Conservation (phyloP, 1,284 basidiomycete species). For the Sporisorium sorghi region DNA sequence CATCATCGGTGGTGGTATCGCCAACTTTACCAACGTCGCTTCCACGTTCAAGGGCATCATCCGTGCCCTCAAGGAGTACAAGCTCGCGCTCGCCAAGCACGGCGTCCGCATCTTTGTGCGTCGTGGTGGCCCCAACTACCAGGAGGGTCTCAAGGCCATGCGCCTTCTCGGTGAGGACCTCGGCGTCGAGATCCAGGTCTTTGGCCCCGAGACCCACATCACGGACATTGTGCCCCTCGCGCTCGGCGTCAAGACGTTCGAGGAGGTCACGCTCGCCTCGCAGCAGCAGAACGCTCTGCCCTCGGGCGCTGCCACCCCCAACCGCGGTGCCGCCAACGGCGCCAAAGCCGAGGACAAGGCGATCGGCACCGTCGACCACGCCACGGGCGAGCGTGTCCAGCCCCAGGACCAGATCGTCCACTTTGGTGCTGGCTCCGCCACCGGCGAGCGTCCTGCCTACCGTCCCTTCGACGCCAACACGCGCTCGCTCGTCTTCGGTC, state of each 20-base stretch:
- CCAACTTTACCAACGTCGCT: conserved; percentile 99
- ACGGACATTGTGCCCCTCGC: conserved; percentile 98
- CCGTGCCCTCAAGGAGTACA: conserved; percentile 93
- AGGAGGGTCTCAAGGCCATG: conserved; percentile 99
- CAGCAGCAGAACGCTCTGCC: conserved; percentile 69
- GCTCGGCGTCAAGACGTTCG: conserved; percentile 76
- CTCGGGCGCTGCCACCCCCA: conserved; percentile 58
- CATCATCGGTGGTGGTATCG: conserved; percentile 99
- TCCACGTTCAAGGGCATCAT: conserved; percentile 99
- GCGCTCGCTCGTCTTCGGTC: conserved; percentile 95
- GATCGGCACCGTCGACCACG: conserved; percentile 81
- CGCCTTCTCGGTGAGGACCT: conserved; percentile 95
- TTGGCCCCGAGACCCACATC: conserved; percentile 98
- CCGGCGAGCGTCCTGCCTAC: conserved; percentile 60
- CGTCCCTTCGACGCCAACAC: conserved; percentile 81
- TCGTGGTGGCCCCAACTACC: conserved; percentile 99
- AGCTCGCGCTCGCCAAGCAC: conserved; percentile 71
- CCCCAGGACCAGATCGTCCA: conserved; percentile 86
- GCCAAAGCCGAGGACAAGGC: conserved; percentile 65
- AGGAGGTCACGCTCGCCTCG: conserved; percentile 69
- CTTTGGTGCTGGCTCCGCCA: conserved; percentile 74
- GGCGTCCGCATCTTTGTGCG: conserved; percentile 79
- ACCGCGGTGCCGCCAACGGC: conserved; percentile 44
- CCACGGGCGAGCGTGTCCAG: conserved; percentile 81
- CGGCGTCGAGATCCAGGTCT: conserved; percentile 93